These are phyloP conservation scores for Mycena pura DNA, from an alignment of 768 basidiomycete species.

Conservation along the genomic window DNA sequence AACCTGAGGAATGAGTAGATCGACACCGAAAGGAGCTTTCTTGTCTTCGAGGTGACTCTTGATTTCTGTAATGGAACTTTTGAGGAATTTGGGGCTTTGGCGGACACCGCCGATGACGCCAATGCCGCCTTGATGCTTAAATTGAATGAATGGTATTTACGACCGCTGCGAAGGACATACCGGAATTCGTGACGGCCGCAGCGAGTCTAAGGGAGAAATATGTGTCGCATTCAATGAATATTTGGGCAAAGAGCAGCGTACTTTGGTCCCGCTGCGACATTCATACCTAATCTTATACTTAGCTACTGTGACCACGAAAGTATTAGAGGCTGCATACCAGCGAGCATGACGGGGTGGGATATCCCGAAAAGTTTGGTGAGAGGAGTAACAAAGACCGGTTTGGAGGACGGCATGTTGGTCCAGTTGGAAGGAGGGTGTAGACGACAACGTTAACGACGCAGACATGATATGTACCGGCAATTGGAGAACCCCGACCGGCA, in stretches of 20 bases:
- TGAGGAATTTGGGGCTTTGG: slow-evolving; percentile 75
- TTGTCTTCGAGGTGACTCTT: slow-evolving; percentile 78
- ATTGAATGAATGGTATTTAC: not conserved
- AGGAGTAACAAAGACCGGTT: slow-evolving; percentile 71
- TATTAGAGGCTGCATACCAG: slow-evolving; percentile 46
- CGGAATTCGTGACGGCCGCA: slow-evolving; percentile 91
- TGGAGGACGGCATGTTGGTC: slow-evolving; percentile 69
- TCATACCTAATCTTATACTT: slow-evolving; percentile 57
- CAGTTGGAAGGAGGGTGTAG: not conserved
- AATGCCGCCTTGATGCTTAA: slow-evolving; percentile 70
- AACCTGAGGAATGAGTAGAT: slow-evolving; percentile 82
- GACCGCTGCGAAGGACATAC: slow-evolving; percentile 36
- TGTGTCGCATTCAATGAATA: not conserved
- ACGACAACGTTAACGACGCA: too few species aligned
- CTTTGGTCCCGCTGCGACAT: slow-evolving; percentile 84
- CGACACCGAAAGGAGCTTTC: slow-evolving; percentile 81
- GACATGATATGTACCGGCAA: not conserved
- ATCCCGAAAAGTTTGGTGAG: slow-evolving; percentile 80
- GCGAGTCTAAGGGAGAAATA: slow-evolving; percentile 53
- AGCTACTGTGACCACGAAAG: not conserved
- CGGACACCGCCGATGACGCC: slow-evolving; percentile 88
- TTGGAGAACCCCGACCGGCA: not conserved
- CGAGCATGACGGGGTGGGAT: slow-evolving; percentile 85
- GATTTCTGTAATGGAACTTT: slow-evolving; percentile 71
- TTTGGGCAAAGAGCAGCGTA: not conserved